Evolutionary conservation across 768 basidiomycete genomes (phyloP).

Genomic region (Dacryopinax spathularia): DNA sequence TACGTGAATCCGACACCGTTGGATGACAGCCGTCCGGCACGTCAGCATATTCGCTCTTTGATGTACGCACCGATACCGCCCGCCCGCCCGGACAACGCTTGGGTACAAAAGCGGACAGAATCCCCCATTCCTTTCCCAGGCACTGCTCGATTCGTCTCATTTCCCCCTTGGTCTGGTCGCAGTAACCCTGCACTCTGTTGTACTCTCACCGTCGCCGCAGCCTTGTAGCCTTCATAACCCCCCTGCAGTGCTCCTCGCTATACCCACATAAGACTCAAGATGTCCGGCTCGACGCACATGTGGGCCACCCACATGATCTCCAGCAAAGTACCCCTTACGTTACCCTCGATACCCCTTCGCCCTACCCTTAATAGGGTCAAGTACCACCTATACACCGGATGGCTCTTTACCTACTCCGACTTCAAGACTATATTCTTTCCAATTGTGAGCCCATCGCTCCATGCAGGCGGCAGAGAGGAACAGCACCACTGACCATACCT

Average conservation of each 20-base stretch:
- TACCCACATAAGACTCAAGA: not conserved
- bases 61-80: not conserved
- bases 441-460: conserved; percentile 17
- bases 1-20: not conserved
- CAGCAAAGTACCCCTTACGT: not conserved
- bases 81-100: not conserved
- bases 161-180: not conserved
- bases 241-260: not conserved
- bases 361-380: not conserved
- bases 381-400: conserved; percentile 20
- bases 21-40: not conserved
- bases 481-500: not conserved
- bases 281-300: not conserved
- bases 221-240: not conserved
- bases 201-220: not conserved
- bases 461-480: not conserved
- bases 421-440: conserved; percentile 26
- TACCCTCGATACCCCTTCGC: not conserved
- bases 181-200: not conserved
- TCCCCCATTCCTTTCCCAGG: not conserved
- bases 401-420: conserved; percentile 27
- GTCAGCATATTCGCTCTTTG: not conserved
- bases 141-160: not conserved
- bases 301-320: not conserved
- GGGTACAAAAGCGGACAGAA: not conserved